Conservation (phyloP, 257 asterid species). For the Scutellaria galericulata region DNA sequence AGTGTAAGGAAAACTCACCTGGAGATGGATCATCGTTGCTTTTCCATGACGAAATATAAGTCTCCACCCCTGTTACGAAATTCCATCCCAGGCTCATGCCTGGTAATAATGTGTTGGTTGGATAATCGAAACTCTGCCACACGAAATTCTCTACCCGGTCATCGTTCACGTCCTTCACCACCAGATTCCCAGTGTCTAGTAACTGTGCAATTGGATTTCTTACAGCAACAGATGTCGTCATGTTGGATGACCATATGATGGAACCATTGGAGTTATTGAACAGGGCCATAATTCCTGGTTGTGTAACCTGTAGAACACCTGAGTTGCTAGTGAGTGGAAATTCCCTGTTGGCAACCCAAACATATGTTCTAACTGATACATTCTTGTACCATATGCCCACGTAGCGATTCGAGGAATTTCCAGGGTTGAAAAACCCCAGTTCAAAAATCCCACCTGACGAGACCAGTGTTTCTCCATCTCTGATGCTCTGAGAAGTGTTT, state of each 20-base stretch:
- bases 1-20: neutral
- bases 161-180: slow-evolving; percentile 6
- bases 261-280: neutral
- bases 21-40: slow-evolving; percentile 19
- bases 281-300: neutral
- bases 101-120: slow-evolving; percentile 14
- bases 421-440: neutral
- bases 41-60: slow-evolving; percentile 5
- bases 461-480: slow-evolving; percentile 2
- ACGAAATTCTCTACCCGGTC: neutral
- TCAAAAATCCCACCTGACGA: neutral
- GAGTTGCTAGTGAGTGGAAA: neutral
- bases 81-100: slow-evolving; percentile 27
- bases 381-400: neutral
- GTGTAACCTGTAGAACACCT: neutral
- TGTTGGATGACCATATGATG: slow-evolving; percentile 7
- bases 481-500: neutral
- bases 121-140: slow-evolving; percentile 23
- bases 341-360: slow-evolving; percentile 12
- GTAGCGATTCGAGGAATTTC: neutral
- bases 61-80: slow-evolving; percentile 6
- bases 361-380: neutral
- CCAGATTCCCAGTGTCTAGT: neutral
- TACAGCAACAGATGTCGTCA: neutral
- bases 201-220: neutral